Percentiles rank a stretch among this genome's conserved stretches.
phyloP scores from a whole-genome alignment of 495 filamentous ascomycete genomes.

The Penicillium samsonianum region DNA sequence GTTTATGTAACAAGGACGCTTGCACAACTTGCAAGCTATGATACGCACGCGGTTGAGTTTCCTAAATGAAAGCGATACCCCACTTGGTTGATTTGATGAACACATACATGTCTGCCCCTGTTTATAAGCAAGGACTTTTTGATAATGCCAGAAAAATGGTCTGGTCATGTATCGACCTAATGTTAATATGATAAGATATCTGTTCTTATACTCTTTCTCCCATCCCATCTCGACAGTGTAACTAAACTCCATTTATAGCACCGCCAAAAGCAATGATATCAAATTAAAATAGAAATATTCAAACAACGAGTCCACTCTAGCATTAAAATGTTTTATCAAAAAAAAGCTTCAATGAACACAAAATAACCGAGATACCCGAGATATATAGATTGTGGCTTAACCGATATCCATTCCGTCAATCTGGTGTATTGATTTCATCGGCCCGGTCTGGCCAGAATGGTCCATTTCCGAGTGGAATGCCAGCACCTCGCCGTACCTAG shows the following conservation, averaged over 20 bases:
- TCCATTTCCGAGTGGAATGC: constrained; percentile 76
- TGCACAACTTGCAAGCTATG: constrained; percentile 1
- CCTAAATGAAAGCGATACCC: constrained; percentile 9
- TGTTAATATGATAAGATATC: constrained; percentile 13
- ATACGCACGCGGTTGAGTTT: background rate
- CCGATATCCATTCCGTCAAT: constrained; percentile 23
- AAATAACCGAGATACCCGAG: background rate
- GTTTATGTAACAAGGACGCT: background rate
- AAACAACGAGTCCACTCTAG: background rate
- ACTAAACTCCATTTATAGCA: background rate
- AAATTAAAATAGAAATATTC: background rate
- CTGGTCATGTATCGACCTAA: constrained; percentile 4
- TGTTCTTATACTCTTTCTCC: no score
- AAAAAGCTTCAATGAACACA: background rate
- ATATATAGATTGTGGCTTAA: background rate
- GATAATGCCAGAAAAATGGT: background rate
- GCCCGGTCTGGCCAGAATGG: background rate
- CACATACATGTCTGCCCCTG: background rate
- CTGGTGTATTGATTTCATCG: constrained; percentile 1
- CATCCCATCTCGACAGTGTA: background rate
- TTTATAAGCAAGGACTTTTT: background rate
- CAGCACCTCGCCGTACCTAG: constrained; percentile 96
- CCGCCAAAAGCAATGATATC: background rate
- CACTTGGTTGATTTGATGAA: constrained; percentile 4
- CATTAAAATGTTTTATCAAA: background rate